Base-by-base conservation (phyloP, 805 yeast genomes). In the Wickerhamiella spandovensis region DNA sequence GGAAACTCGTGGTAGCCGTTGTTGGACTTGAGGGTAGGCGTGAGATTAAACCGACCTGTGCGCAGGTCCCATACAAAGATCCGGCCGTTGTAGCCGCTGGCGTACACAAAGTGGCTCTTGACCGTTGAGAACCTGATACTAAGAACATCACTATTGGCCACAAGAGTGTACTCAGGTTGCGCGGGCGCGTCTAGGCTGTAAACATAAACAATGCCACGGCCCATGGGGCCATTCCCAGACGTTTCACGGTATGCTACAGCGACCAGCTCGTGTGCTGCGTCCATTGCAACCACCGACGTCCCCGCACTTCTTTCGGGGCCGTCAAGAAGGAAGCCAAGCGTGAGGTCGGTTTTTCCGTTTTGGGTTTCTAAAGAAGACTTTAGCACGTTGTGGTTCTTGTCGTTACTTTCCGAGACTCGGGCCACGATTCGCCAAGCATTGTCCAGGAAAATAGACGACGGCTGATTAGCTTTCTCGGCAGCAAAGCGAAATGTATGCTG, bases 1-100 rank as follows among this genome's bases (percentile, higher is more conserved):
- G 72, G 72, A 49, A 64, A 64, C 1, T 63, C 46, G 44, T 68
- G 72, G 4, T 67, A 68, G 4, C 44, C 45, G 1, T 62, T 60
- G 20, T 66, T 60, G 1, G 71, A 60, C 13, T 51, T 55, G 18
- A 64, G 54, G 9, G 61, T 54, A 1, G 72, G 64, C 8, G 55
- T 53, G 7, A 8, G 56, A 20, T 8, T 57, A 53, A 17, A 49
- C 15, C 43, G 44, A 39, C 48, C 44, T 1, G 58, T 32, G 13
- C 72, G 51, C 44, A 64, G 54, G 46, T 77, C 80, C 81, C 81
- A 77, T n/a, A 73, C 62, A 13, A 70, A 67, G 0, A 78, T 51
- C 48, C 69, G 72, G 2, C 82, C 82, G 57, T 72, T 72, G 35
- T 64, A 63, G 30, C 73, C 65, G 0, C 79, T 75, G 3, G 75